A percentile compares a stretch with the other conserved stretches of the same genome.
These are phyloP conservation scores for Diaporthe destruens DNA, from an alignment of 2,329 filamentous ascomycete species.

Conservation along the genomic window DNA sequence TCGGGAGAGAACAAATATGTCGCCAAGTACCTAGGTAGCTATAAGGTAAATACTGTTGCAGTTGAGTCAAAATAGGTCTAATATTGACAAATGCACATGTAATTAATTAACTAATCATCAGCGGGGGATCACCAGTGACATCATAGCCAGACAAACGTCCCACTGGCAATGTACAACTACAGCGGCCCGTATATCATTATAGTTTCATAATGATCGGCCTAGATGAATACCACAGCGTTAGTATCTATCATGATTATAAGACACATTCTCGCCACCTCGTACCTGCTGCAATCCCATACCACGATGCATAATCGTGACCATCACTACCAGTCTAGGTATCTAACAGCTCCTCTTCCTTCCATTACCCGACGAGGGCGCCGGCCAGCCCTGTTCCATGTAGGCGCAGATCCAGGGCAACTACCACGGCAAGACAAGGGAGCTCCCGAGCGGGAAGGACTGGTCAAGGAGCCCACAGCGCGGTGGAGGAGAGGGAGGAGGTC, in stretches of 20 bases:
- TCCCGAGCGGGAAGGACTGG: slow-evolving; percentile 25
- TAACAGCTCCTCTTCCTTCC: no score
- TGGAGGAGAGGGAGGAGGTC: background rate
- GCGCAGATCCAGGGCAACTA: slow-evolving; percentile 3
- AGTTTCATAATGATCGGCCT: background rate
- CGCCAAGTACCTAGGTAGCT: no score
- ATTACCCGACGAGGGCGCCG: no score
- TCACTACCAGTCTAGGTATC: no score
- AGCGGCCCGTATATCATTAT: background rate
- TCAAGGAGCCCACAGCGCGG: background rate
- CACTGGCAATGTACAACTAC: no score
- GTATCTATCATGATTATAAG: background rate
- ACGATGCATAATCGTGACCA: background rate
- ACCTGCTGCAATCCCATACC: background rate
- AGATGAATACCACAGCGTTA: background rate
- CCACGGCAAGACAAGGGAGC: slow-evolving; percentile 12
- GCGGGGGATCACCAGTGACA: slow-evolving; percentile 14
- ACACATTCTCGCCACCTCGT: background rate
- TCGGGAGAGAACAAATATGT: no score
- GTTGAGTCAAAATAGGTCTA: background rate
- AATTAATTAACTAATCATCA: no score
- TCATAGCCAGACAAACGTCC: slow-evolving; percentile 9
- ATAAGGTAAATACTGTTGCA: background rate
- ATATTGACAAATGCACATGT: background rate
- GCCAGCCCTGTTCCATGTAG: background rate